Evolutionary conservation across 768 basidiomycete species (phyloP).

Genomic region (Dacryopinax primogenitus): DNA sequence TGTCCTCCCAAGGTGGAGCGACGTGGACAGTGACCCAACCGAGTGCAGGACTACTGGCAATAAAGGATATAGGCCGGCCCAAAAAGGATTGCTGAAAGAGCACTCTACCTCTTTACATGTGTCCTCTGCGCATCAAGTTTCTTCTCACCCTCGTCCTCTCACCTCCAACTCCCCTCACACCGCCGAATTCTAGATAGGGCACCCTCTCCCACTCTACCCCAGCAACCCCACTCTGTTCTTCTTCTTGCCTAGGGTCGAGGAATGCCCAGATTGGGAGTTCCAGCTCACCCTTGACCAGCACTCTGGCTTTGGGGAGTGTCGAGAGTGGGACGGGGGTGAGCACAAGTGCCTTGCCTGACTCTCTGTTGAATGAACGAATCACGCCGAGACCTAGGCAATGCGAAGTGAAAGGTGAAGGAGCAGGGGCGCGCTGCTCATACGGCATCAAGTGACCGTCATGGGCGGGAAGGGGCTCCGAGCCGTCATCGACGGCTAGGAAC

Average conservation of each 20-base stretch:
- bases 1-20: too few species aligned
- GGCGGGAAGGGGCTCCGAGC: conserved; percentile 13
- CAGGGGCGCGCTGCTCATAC: conserved; percentile 44
- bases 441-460: conserved; percentile 27
- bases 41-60: too few species aligned
- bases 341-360: conserved; percentile 42
- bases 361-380: conserved; percentile 37
- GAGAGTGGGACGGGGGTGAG: conserved; percentile 58
- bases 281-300: conserved; percentile 71
- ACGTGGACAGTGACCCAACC: too few species aligned
- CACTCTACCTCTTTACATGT: background rate
- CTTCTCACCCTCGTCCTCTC: conserved; percentile 62
- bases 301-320: conserved; percentile 32
- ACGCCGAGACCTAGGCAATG: conserved; percentile 65
- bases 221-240: conserved; percentile 37
- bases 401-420: conserved; percentile 48
- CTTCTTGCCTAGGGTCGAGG: conserved; percentile 50
- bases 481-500: conserved; percentile 44
- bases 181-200: conserved; percentile 72
- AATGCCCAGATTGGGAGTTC: conserved; percentile 80
- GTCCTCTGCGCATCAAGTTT: conserved; percentile 64
- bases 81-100: too few species aligned
- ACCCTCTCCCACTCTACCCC: conserved; percentile 42
- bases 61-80: too few species aligned
- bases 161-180: conserved; percentile 54